Conservation (phyloP, 768 basidiomycete species). For the Lactarius sp. region DNA sequence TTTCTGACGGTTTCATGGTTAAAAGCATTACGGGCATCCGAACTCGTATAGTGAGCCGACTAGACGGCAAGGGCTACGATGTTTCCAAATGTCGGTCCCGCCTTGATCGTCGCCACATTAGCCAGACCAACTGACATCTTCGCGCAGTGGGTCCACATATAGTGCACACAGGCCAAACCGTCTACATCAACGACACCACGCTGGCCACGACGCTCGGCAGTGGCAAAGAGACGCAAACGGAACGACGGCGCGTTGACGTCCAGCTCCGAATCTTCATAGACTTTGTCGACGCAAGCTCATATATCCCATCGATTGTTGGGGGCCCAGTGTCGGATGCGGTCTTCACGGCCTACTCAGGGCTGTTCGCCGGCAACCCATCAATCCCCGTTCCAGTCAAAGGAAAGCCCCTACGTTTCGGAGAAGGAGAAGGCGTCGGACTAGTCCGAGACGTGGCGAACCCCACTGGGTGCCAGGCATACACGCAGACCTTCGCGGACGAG, state of each 20-base stretch:
- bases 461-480: conserved; percentile 58
- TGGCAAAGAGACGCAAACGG: conserved; percentile 16
- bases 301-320: conserved; percentile 37
- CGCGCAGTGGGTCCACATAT: conserved; percentile 72
- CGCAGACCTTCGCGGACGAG: conserved; percentile 42
- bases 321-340: conserved; percentile 43
- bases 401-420: conserved; percentile 42
- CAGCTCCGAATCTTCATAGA: conserved; percentile 57
- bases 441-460: conserved; percentile 48
- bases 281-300: conserved; percentile 43
- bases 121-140: not conserved
- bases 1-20: conserved; percentile 67
- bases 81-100: conserved; percentile 65
- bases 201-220: conserved; percentile 37
- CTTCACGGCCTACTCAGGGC: conserved; percentile 56
- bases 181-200: conserved; percentile 71
- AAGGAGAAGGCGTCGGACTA: conserved; percentile 50
- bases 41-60: conserved; percentile 66
- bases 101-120: not conserved
- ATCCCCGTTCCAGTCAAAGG: conserved; percentile 27
- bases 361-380: conserved; percentile 65
- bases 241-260: conserved; percentile 41
- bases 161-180: conserved; percentile 73
- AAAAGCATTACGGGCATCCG: conserved; percentile 76
- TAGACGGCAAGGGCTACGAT: conserved; percentile 85